These are phyloP conservation scores for Amorphotheca resinae DNA, from an alignment of 495 filamentous ascomycete species.

Conservation along the genomic window DNA sequence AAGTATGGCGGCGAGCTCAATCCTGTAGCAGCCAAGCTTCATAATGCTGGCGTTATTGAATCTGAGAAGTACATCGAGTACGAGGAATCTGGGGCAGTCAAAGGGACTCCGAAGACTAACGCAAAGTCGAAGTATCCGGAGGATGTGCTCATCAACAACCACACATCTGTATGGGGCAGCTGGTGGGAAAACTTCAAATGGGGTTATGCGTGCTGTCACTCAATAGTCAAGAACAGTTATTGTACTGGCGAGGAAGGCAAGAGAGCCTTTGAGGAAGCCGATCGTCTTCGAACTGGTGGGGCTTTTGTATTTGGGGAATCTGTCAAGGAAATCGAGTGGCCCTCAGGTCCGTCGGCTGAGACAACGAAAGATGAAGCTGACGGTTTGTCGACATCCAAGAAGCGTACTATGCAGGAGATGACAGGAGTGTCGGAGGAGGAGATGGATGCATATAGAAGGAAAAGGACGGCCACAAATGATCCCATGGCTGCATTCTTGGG, in stretches of 20 bases:
- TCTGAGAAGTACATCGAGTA: conserved; percentile 92
- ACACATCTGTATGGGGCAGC: conserved; percentile 87
- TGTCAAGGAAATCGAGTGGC: conserved; percentile 25
- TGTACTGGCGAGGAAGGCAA: conserved; percentile 86
- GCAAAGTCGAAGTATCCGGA: conserved; percentile 85
- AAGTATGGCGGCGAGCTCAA: conserved; percentile 74
- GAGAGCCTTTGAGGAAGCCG: conserved; percentile 54
- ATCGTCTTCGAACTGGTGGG: conserved; percentile 41
- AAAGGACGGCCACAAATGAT: conserved; percentile 56
- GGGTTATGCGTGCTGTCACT: conserved; percentile 97
- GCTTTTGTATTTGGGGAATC: conserved; percentile 24
- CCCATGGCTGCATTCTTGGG: conserved; percentile 73
- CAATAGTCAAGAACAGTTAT: conserved; percentile 87
- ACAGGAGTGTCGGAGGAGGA: conserved; percentile 69
- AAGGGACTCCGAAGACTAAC: conserved; percentile 64
- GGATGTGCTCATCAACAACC: conserved; percentile 80
- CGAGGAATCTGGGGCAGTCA: conserved; percentile 77
- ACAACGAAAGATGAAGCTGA: conserved; percentile 14
- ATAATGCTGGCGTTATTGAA: conserved; percentile 56
- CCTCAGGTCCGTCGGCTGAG: conserved; percentile 20
- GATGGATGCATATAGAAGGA: conserved; percentile 68
- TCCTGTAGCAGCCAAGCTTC: conserved; percentile 46
- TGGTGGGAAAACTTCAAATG: conserved; percentile 95
- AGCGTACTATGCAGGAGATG: conserved; percentile 64
- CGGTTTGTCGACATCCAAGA: conserved; percentile 28